Base-by-base conservation (phyloP, 805 yeast genomes). In the Wickerhamiella domercqiae region DNA sequence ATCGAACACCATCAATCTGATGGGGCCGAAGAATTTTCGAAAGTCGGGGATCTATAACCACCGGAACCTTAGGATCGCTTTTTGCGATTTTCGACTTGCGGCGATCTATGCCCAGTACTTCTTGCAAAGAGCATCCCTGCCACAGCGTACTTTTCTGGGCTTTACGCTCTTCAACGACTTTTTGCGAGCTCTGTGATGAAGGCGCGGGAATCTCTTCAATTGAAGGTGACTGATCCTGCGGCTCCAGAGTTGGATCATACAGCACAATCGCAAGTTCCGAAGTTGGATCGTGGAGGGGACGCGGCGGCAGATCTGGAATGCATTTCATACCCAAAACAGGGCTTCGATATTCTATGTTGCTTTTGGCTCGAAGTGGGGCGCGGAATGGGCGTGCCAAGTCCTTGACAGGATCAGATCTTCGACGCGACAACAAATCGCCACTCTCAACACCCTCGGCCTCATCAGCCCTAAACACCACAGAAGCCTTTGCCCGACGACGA, bases 1-100 rank as follows among this genome's bases (percentile, higher is more conserved):
- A 90, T 55, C 81, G 73, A 30, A 87, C 95, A 45, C 98, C 98
- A 35, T 87, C 93, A 3, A 90, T 75, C 56, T 90, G 98, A 63
- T 90, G 98, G 1, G 98, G 98, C 46, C 98, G 70, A 34, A 90
- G 63, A 31, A 82, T 75, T 52, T 79, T 80, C 17, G 90, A 73
- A 24, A 90, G 62, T 41, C 68, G 70, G 0, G 98, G 98, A 55
- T 90, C 98, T 34, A 90, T 79, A 1, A 90, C 96, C 5, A 90
- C 97, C 0, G 98, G 94, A 6, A 90, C 96, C 13, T 24, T 24
- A 9, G 26, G 9, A 24, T 9, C 9, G 11, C 13, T 13, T 9
- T 9, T 9, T 24, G 26, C 26, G 51, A 81, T 76, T 0, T 72
- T 42, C 61, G 64, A 34, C 49, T 56, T 21, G 28, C 64, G 61